Conservation (phyloP, 768 basidiomycete genomes). For the Russula brevipes region DNA sequence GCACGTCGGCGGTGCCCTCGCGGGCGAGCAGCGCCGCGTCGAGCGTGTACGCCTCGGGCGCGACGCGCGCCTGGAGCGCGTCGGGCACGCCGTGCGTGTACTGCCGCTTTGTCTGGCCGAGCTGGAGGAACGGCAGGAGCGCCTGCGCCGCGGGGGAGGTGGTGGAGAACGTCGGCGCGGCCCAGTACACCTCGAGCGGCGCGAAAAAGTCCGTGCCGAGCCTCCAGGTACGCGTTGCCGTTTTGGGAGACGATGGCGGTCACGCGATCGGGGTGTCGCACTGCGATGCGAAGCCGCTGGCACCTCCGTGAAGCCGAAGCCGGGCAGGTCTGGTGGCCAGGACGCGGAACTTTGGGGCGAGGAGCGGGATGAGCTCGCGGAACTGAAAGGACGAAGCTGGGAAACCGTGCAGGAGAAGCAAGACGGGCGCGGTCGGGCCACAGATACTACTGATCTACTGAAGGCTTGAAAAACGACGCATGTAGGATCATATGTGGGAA, state of each 20-base stretch:
- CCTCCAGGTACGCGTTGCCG: constrained; percentile 42
- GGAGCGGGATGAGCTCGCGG: constrained; percentile 12
- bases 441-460: too few relatives aligned
- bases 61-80: background rate
- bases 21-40: constrained; percentile 40
- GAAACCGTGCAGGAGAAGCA: too few relatives aligned
- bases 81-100: background rate
- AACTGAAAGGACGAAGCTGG: too few relatives aligned
- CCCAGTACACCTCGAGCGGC: constrained; percentile 34
- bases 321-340: constrained; percentile 47
- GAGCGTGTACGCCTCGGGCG: constrained; percentile 33
- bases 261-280: too few relatives aligned
- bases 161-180: background rate
- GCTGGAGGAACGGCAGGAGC: too few relatives aligned
- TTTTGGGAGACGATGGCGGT: too few relatives aligned
- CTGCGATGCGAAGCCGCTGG: too few relatives aligned
- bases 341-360: constrained; percentile 40
- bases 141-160: too few relatives aligned
- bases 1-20: constrained; percentile 38
- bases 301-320: constrained; percentile 28
- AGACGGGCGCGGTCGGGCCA: too few relatives aligned
- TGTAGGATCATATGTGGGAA: background rate
- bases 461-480: constrained; percentile 3
- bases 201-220: constrained; percentile 39
- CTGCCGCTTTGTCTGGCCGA: too few relatives aligned